phyloP scores from a whole-genome alignment of 345 rosid species.

The Adansonia digitata region DNA sequence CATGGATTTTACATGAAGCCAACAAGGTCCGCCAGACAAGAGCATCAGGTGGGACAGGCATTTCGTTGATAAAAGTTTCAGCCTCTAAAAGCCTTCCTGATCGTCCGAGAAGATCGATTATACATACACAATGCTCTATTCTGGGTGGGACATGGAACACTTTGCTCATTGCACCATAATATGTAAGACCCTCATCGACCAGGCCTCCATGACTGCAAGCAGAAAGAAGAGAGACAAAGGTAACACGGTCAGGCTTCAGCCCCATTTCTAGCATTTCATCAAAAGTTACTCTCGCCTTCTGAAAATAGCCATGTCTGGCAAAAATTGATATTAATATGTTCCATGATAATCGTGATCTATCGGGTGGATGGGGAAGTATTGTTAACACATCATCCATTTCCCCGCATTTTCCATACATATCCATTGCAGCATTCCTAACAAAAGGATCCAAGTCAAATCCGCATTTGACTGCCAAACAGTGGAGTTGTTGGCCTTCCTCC shows the following conservation, averaged over 20 bases:
- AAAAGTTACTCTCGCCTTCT: slow-evolving; percentile 62
- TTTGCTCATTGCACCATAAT: slow-evolving; percentile 53
- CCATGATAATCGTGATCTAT: slow-evolving; percentile 64
- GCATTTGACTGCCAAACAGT: slow-evolving; percentile 54
- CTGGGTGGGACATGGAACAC: slow-evolving; percentile 49
- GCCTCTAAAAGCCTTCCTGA: slow-evolving; percentile 74
- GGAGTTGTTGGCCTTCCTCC: slow-evolving; percentile 89
- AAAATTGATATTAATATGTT: slow-evolving; percentile 75
- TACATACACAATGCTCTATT: slow-evolving; percentile 79
- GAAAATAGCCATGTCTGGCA: slow-evolving; percentile 66
- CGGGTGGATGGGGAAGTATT: slow-evolving; percentile 43
- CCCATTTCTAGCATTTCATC: slow-evolving; percentile 61
- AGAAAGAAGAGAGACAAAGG: slow-evolving; percentile 80
- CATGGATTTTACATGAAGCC: slow-evolving; percentile 73
- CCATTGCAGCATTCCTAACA: slow-evolving; percentile 64
- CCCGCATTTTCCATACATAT: slow-evolving; percentile 91
- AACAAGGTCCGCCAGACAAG: slow-evolving; percentile 79
- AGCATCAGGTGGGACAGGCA: slow-evolving; percentile 65
- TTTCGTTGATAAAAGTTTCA: slow-evolving; percentile 53
- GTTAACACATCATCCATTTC: slow-evolving; percentile 53
- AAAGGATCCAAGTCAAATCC: slow-evolving; percentile 55
- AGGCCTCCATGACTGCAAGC: slow-evolving; percentile 88
- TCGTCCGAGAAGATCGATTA: slow-evolving; percentile 82
- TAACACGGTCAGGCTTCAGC: slow-evolving; percentile 71
- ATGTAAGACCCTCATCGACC: slow-evolving; percentile 69